phyloP scores from a whole-genome alignment of 768 basidiomycete species.

The Kwoniella botswanensis region DNA sequence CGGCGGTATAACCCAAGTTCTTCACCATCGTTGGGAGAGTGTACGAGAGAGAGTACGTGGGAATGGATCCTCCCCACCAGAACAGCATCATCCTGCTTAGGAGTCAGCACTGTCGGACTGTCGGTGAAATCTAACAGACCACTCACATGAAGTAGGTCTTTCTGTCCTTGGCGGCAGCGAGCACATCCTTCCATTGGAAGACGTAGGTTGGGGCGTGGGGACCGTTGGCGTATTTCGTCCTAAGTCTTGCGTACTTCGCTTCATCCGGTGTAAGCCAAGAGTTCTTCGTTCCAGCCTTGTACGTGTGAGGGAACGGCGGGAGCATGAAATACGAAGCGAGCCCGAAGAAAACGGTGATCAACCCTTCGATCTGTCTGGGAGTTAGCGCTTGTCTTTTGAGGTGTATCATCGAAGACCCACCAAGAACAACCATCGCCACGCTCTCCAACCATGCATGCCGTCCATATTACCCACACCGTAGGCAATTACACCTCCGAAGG shows the following conservation, averaged over 20 bases:
- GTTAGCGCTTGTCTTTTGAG: background rate
- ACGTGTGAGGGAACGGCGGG: background rate
- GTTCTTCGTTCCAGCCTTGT: background rate
- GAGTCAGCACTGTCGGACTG: too few relatives aligned
- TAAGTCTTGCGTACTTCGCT: background rate
- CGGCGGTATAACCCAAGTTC: background rate
- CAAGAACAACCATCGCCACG: background rate
- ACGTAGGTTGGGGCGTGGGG: background rate
- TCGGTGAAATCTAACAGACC: too few relatives aligned
- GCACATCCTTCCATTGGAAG: background rate
- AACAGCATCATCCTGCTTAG: background rate
- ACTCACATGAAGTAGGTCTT: constrained; percentile 1
- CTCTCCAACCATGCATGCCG: background rate
- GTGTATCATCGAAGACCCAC: background rate
- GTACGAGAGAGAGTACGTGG: background rate
- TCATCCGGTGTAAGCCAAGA: background rate
- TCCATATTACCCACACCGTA: background rate
- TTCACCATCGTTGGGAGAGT: background rate
- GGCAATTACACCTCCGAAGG: background rate
- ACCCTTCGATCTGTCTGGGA: background rate
- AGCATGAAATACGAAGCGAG: background rate
- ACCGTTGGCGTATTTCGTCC: background rate
- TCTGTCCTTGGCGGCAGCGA: background rate
- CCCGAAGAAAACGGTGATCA: background rate
- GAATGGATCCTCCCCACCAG: background rate